These are phyloP conservation scores for Aspergillus amoenus DNA, from an alignment of 2,329 filamentous ascomycete genomes.

Conservation along the genomic window DNA sequence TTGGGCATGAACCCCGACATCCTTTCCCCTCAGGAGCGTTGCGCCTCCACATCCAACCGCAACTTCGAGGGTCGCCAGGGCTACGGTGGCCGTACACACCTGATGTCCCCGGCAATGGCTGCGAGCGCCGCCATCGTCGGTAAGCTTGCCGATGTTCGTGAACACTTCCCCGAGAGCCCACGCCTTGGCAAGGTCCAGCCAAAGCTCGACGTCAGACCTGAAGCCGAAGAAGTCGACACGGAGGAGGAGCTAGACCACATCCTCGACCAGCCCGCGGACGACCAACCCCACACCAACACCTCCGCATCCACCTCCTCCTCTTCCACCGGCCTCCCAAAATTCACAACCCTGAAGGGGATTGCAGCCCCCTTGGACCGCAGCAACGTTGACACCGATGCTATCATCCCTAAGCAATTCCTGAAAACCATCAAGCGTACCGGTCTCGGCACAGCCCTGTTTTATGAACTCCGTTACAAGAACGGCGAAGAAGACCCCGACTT, in stretches of 20 bases:
- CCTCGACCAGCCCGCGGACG: conserved; percentile 63
- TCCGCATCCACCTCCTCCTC: conserved; percentile 39
- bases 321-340: conserved; percentile 73
- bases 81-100: conserved; percentile 83
- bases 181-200: conserved; percentile 53
- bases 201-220: conserved; percentile 59
- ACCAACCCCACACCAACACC: conserved; percentile 63
- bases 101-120: conserved; percentile 97
- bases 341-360: conserved; percentile 78
- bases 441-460: conserved; percentile 83
- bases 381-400: conserved; percentile 98
- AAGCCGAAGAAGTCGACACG: conserved; percentile 58
- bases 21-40: conserved; percentile 84
- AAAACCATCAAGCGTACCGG: conserved; percentile 99
- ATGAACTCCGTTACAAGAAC: conserved; percentile 76
- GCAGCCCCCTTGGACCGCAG: conserved; percentile 82
- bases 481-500: conserved; percentile 77
- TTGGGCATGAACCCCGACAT: conserved; percentile 99
- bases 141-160: conserved; percentile 87
- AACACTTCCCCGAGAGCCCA: conserved; percentile 58
- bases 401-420: conserved; percentile 98
- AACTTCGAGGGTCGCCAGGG: conserved; percentile 98
- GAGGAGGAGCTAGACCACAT: conserved; percentile 65
- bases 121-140: conserved; percentile 86
- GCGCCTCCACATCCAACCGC: conserved; percentile 92